Conservation (phyloP, 805 yeast species). For the Wickerhamiella nectarea region DNA sequence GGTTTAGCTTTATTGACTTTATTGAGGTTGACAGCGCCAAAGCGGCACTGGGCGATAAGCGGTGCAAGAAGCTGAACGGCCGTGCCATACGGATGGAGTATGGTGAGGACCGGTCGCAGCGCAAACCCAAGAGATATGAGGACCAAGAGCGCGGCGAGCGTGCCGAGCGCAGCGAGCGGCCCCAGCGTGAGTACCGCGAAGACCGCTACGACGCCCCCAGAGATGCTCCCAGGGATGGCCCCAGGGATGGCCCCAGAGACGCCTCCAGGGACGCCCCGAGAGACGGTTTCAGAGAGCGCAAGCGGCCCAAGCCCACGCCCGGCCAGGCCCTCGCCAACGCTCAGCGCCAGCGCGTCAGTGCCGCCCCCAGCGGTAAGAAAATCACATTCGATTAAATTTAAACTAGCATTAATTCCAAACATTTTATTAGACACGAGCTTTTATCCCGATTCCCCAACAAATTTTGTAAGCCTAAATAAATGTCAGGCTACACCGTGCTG, state of each 20-base stretch:
- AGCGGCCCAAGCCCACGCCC: constrained; percentile 27
- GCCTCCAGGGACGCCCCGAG: no score
- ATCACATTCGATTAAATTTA: constrained; percentile 51
- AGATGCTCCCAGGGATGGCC: not conserved
- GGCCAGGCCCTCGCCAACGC: constrained; percentile 82
- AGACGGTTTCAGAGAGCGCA: no score
- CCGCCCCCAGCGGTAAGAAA: constrained; percentile 83
- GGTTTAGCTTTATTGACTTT: constrained; percentile 87
- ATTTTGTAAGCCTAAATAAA: not conserved
- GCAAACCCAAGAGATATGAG: constrained; percentile 19
- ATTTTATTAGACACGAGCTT: no score
- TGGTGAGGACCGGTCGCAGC: constrained; percentile 88
- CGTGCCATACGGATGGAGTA: constrained; percentile 74
- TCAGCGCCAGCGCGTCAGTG: constrained; percentile 77
- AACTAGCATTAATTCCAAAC: not conserved
- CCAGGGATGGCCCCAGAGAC: not conserved
- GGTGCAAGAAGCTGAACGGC: constrained; percentile 51
- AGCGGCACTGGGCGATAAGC: constrained; percentile 59
- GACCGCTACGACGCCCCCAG: not conserved
- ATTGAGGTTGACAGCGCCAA: constrained; percentile 69
- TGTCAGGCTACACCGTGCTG: constrained; percentile 13
- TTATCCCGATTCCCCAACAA: not conserved
- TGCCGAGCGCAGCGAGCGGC: not conserved
- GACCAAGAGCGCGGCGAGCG: not conserved
- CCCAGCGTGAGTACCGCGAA: not conserved